phyloP scores from a whole-genome alignment of 768 basidiomycete species.

The Xerocomus spinulosus region DNA sequence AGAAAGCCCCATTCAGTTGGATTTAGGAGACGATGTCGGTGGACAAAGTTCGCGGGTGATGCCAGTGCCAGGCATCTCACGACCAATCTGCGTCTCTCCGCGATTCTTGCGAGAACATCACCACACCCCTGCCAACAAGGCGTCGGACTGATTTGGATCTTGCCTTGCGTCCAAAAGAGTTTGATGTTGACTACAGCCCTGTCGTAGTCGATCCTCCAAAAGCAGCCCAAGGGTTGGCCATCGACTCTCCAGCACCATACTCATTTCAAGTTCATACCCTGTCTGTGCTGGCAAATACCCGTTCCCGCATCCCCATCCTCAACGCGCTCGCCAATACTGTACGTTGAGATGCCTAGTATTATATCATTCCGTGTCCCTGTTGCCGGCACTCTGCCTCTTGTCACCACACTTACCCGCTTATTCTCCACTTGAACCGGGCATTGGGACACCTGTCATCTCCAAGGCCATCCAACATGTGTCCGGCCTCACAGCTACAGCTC shows the following conservation, averaged over 20 bases:
- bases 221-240: constrained; percentile 40
- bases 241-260: constrained; percentile 49
- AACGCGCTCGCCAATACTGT: constrained; percentile 70
- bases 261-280: constrained; percentile 67
- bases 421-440: constrained; percentile 61
- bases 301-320: constrained; percentile 66
- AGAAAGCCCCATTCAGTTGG: constrained; percentile 23
- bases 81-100: constrained; percentile 9
- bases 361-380: constrained; percentile 63
- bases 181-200: constrained; percentile 26
- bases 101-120: constrained; percentile 5
- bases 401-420: constrained; percentile 80
- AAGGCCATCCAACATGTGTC: constrained; percentile 71
- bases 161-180: constrained; percentile 23
- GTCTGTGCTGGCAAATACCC: constrained; percentile 55
- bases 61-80: constrained; percentile 6
- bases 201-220: constrained; percentile 46
- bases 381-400: constrained; percentile 75
- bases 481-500: constrained; percentile 52
- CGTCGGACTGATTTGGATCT: constrained; percentile 9
- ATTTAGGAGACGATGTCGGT: constrained; percentile 17
- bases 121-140: constrained; percentile 7
- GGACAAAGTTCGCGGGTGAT: constrained; percentile 7
- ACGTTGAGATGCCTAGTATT: constrained; percentile 62
- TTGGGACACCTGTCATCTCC: constrained; percentile 64